Base-by-base conservation (phyloP, 192 early-diverging fungal species). In the Gonapodya prolifera region DNA sequence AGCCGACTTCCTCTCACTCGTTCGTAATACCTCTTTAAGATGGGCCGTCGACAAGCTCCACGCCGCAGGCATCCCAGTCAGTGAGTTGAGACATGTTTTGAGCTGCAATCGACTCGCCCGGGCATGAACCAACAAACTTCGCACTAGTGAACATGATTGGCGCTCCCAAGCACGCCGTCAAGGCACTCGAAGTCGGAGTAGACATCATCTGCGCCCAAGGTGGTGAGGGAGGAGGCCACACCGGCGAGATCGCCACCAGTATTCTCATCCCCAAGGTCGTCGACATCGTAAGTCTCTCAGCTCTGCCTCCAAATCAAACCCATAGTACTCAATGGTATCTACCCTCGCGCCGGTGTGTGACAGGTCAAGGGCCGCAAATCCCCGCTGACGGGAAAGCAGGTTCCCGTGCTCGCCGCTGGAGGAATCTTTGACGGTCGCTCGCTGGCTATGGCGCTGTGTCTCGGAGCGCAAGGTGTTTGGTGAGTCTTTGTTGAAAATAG, bases 1-100 rank as follows among this genome's bases (percentile, higher is more conserved):
- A n/a, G 45, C 45, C 23, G 45, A 16, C 23, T 61, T 61, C 45
- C 45, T 23, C 23, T 61, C 23, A 8, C 45, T 23, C 45, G 23
- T 61, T 61, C 45, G 8, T 23, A 61, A 61, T 23, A 8, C 45
- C 45, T 16, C 35, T 34, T 75, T 23, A 75, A 34, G 34, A 35
- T 85, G 83, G 84, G 83, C 79, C 69, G 84, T 85, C 2, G 82
- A 85, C 71, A 83, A 85, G 76, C 83, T 85, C n/a, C 84, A 85
- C 80, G 75, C 70, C 17, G 80, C 79, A 0, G 79, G 80, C 45
- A 85, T 85, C 75, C 80, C 78, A 34, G 79, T 85, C 45, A 85
- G 45, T 61, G 23, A 61, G 45, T 61, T n/a, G n/a, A n/a, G n/a
- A 61, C 45, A 61, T 61, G 8, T 16, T 61, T 23, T 61, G 45